Conservation (phyloP, 1,139 yeast genomes). For the Suhomyces guaymorum region DNA sequence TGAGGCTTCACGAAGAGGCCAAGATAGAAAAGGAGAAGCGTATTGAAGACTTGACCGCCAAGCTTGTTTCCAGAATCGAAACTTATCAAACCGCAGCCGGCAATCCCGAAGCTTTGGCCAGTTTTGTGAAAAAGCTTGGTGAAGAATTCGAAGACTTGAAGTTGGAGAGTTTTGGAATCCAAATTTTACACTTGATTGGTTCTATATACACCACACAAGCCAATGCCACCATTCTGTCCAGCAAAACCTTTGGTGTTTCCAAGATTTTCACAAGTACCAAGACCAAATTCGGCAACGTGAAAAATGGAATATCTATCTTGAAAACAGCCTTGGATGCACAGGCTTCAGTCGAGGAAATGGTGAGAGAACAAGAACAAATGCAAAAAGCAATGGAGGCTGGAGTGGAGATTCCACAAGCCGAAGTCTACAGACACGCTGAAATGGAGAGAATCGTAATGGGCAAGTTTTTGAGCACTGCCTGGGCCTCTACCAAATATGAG, state of each 20-base stretch:
- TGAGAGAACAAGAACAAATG: constrained; percentile 50
- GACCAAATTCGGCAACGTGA: constrained; percentile 39
- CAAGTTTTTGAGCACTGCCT: constrained; percentile 71
- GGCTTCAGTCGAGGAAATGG: constrained; percentile 40
- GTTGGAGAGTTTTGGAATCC: constrained; percentile 50
- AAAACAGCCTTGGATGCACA: constrained; percentile 49
- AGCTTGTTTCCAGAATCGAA: constrained; percentile 48
- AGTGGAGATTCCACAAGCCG: constrained; percentile 39
- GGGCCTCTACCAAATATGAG: constrained; percentile 79
- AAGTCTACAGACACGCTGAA: constrained; percentile 56
- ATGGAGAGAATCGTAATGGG: constrained; percentile 70
- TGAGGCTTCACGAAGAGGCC: constrained; percentile 55
- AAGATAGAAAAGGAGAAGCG: constrained; percentile 55
- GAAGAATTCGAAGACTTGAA: constrained; percentile 63
- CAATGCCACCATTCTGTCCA: constrained; percentile 37
- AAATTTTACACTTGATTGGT: constrained; percentile 57
- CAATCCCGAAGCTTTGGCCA: constrained; percentile 36
- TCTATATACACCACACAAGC: constrained; percentile 65
- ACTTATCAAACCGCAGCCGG: constrained; percentile 31
- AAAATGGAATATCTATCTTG: constrained; percentile 41
- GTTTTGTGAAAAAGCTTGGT: constrained; percentile 42
- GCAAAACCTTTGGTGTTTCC: constrained; percentile 48
- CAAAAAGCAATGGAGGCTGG: constrained; percentile 38
- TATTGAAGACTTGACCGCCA: constrained; percentile 51
- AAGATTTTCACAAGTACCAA: constrained; percentile 54